phyloP scores from a whole-genome alignment of 345 rosid genomes.

The Limnanthes douglasii region DNA sequence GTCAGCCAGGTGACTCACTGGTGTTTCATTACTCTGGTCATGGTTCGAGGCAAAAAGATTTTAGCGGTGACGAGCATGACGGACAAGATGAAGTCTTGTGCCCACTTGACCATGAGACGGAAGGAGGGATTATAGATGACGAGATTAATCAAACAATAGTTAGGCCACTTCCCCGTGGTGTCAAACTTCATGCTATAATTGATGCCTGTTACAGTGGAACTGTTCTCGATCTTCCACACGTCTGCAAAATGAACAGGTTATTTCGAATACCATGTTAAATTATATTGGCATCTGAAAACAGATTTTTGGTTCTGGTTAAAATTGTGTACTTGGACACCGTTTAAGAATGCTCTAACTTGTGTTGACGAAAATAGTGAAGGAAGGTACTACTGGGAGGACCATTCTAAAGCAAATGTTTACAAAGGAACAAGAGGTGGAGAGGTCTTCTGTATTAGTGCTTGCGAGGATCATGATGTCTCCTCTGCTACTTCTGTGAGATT shows the following conservation, averaged over 20 bases:
- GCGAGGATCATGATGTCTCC: slow-evolving; percentile 41
- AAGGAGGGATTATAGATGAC: slow-evolving; percentile 59
- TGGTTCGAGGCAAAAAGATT: slow-evolving; percentile 39
- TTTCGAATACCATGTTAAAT: too few relatives aligned
- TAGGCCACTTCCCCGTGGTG: slow-evolving; percentile 56
- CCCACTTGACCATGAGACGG: slow-evolving; percentile 63
- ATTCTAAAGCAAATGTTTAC: slow-evolving; percentile 12
- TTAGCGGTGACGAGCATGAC: slow-evolving; percentile 40
- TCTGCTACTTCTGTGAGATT: slow-evolving; percentile 38
- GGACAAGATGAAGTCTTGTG: slow-evolving; percentile 57
- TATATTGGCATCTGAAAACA: too few relatives aligned
- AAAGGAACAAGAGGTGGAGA: slow-evolving; percentile 70
- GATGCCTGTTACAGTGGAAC: slow-evolving; percentile 72
- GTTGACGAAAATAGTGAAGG: slow-evolving; percentile 34
- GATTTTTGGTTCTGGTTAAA: too few relatives aligned
- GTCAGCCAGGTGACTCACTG: slow-evolving; percentile 57
- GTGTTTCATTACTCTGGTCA: slow-evolving; percentile 84
- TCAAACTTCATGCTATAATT: slow-evolving; percentile 51
- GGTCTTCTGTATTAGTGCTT: slow-evolving; percentile 61
- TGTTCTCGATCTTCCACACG: slow-evolving; percentile 45
- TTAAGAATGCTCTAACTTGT: not conserved
- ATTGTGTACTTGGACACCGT: slow-evolving; percentile 2
- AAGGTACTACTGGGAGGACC: slow-evolving; percentile 47
- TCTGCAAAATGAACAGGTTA: slow-evolving; percentile 55
- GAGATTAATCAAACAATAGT: slow-evolving; percentile 51